phyloP scores from a whole-genome alignment of 1,139 yeast species.

The Nakaseomyces bracarensis region DNA sequence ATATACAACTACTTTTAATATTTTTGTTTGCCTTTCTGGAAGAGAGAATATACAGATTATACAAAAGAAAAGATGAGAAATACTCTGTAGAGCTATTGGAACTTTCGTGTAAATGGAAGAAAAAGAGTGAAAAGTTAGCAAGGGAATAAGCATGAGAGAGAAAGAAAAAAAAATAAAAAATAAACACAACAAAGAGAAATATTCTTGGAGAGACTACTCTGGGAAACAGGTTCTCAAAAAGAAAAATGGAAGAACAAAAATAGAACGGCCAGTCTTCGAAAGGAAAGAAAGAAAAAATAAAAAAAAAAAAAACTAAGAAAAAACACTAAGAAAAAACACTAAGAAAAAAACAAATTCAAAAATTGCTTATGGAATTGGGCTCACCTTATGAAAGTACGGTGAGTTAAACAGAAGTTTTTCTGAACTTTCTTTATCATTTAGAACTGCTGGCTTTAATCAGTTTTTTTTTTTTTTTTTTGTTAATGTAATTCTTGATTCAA shows the following conservation, averaged over 20 bases:
- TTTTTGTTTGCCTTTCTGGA: neutral
- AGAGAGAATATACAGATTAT: neutral
- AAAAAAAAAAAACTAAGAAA: neutral
- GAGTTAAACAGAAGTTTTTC: too few species aligned
- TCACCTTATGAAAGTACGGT: too few species aligned
- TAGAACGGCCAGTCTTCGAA: neutral
- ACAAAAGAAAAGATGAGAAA: slow-evolving; percentile 1
- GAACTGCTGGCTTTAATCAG: too few species aligned
- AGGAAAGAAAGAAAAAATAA: neutral
- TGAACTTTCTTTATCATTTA: too few species aligned
- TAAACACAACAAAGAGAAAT: neutral
- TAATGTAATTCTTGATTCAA: too few species aligned
- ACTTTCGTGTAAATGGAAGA: neutral
- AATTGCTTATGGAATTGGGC: too few species aligned
- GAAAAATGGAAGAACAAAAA: neutral
- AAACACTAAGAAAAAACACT: too few species aligned
- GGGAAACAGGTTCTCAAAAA: neutral
- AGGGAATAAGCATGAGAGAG: neutral
- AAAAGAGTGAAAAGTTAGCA: neutral
- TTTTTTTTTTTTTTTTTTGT: too few species aligned
- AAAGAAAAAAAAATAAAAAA: neutral
- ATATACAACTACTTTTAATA: neutral
- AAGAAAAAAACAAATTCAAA: too few species aligned
- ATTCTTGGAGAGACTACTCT: neutral
- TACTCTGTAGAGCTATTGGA: neutral